Evolutionary conservation across 2,329 filamentous ascomycete species (phyloP), one percentile per base, ranked within the genome.

Genomic region (Didymella sp.): DNA sequence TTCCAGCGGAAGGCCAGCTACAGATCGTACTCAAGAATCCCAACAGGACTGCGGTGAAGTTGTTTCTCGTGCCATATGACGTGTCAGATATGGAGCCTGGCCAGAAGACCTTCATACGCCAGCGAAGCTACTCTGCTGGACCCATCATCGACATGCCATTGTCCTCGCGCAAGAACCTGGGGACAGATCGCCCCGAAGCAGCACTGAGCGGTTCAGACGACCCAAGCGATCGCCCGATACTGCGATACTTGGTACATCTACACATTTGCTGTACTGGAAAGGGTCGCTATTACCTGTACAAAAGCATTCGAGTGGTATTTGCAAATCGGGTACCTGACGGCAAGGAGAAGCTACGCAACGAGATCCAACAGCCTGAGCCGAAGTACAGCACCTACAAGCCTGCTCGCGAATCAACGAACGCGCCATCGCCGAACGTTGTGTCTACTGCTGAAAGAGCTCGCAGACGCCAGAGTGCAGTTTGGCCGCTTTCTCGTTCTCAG

Each of bases 21-120:
- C 95, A 99, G 69, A 96, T 99, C 62, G 89, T 99, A 60, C 91
- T 99, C 74, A 98, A 98, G 75, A 99, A 98, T 69, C 94, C 93
- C 15, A 96, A 98, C 79, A 98, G 98, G 73, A 98, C 95, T 3
- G 95, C 95, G 1, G 94, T 98, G 51, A 98, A 99, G 75, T 81
- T 99, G 0, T 98, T 98, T 67, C 82, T 98, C 22, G 87, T 99
- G 2, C 95, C 94, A 0, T 99, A 98, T 67, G 92, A 98, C 72
- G 81, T 99, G 1, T 84, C 87, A 1, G 94, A 92, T 48, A 99
- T 99, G 94, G 89, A 95, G 60, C 85, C 92, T 0, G 92, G 92
- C 0, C 96, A 92, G 15, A 98, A 98, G 76, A 99, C 95, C 0
- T 98, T 98, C 67, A 89, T 99, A 59, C 87, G 95, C 27, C 95